Conservation (phyloP, 2,329 filamentous ascomycete genomes). For the Calonectria ilicicola region DNA sequence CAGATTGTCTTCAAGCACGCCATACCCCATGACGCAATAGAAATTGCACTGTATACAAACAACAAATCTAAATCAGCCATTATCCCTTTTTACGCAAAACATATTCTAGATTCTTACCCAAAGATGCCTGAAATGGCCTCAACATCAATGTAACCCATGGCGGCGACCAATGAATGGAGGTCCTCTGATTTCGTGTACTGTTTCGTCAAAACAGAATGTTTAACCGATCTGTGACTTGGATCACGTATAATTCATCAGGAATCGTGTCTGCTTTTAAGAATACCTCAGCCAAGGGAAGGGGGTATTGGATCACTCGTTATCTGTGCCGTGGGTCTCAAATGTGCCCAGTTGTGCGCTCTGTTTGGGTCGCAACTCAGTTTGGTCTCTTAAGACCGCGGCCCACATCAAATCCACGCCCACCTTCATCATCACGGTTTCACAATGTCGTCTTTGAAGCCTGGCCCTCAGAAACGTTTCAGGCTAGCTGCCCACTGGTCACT, state of each 20-base stretch:
- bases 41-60: constrained; percentile 77
- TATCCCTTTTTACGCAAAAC: not conserved
- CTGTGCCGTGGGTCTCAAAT: not conserved
- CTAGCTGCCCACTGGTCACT: not conserved
- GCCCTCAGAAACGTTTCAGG: not conserved
- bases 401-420: not conserved
- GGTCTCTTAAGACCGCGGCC: not conserved
- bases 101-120: constrained; percentile 65
- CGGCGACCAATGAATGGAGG: constrained; percentile 54
- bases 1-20: constrained; percentile 10
- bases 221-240: too few relatives aligned
- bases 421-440: not conserved
- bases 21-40: constrained; percentile 88
- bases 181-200: not conserved
- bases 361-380: not conserved
- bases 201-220: not conserved
- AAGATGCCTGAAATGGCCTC: constrained; percentile 94
- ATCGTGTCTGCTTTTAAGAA: not conserved
- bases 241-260: not conserved
- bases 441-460: not conserved
- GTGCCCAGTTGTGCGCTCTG: not conserved
- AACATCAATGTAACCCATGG: constrained; percentile 76
- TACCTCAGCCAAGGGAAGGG: not conserved
- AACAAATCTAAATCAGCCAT: constrained; percentile 23
- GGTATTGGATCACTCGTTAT: not conserved